A percentile compares a stretch with the other conserved stretches of the same genome.
phyloP scores from a whole-genome alignment of 1,139 yeast species.

The Yamadazyma triangularis region DNA sequence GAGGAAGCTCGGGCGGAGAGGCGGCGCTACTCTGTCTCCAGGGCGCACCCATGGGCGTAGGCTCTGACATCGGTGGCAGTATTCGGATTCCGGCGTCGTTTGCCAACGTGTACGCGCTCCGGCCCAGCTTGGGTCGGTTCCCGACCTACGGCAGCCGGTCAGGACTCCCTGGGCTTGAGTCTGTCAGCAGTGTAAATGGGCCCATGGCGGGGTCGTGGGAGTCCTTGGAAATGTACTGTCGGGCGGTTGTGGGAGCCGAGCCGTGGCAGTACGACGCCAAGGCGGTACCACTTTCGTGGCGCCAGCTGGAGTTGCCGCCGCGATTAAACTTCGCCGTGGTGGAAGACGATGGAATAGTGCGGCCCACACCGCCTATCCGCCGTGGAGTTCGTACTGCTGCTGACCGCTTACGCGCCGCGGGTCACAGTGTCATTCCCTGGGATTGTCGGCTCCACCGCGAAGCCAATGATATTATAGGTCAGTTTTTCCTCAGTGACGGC shows the following conservation, averaged over 20 bases:
- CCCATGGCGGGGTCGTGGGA: constrained; percentile 25
- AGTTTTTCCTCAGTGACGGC: constrained; percentile 46
- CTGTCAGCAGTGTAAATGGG: constrained; percentile 33
- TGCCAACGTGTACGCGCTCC: constrained; percentile 43
- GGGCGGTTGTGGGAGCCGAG: constrained; percentile 19
- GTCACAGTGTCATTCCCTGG: constrained; percentile 62
- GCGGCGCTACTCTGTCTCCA: constrained; percentile 30
- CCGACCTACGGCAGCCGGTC: constrained; percentile 50
- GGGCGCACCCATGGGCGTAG: constrained; percentile 49
- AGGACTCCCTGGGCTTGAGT: constrained; percentile 52
- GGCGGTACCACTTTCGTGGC: constrained; percentile 29
- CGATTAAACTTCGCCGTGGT: constrained; percentile 28
- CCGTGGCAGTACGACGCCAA: constrained; percentile 33
- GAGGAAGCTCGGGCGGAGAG: constrained; percentile 37
- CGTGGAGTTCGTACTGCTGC: constrained; percentile 22
- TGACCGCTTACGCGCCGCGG: constrained; percentile 32
- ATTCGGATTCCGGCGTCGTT: constrained; percentile 45
- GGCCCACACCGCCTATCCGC: constrained; percentile 37
- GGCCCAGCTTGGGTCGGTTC: constrained; percentile 46
- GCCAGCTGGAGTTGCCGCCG: constrained; percentile 16
- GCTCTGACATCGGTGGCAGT: constrained; percentile 58
- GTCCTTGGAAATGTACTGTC: constrained; percentile 24
- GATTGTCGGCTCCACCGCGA: constrained; percentile 35
- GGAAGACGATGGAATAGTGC: constrained; percentile 25
- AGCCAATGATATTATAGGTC: constrained; percentile 31